Evolutionary conservation across 805 yeast genomes (phyloP), one percentile per base, ranked within the genome.

Genomic region (Cyberlindnera samutprakarnensis): DNA sequence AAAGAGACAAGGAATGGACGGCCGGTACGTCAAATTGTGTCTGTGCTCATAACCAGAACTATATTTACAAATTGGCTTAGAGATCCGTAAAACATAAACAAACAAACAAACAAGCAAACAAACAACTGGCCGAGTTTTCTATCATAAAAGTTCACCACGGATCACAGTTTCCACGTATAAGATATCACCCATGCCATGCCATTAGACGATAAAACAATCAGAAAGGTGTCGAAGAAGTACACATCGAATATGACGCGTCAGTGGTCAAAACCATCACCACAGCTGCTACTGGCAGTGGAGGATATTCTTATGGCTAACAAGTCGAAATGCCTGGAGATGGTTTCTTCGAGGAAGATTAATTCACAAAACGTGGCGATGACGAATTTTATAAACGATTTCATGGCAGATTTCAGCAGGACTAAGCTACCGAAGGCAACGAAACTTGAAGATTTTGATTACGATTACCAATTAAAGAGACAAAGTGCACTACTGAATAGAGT

Each of bases 221-320:
- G 32, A 9, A 34, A 25, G 25, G 40, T 49, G 11, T 31, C 50
- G 13, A 49, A 44, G 31, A 36, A 31, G 22, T 47, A 46, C 28
- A 30, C 33, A 11, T 26, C 23, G 7, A 31, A 25, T 1, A 14
- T 32, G 5, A 35, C 43, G 6, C 39, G 37, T n/a, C 13, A 34
- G 2, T 49, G 53, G 53, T 38, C 36, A 10, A 18, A 7, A 6
- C 45, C 47, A 2, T 4, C 38, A 1, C 31, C 34, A 2, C 38
- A 43, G 12, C 38, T 39, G 1, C 13, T 41, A 4, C 19, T 24
- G 0, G 18, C 38, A 3, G 27, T 47, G 3, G 39, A 38, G 24
- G 31, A 23, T 9, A 31, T 46, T 6, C 33, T 49, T 4, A 18
- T 25, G 18, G 43, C 39, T 23, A 41, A 42, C 29, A 47, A 43